These are phyloP conservation scores for Gossypium armourianum DNA, from an alignment of 441 rosid species.

Conservation along the genomic window DNA sequence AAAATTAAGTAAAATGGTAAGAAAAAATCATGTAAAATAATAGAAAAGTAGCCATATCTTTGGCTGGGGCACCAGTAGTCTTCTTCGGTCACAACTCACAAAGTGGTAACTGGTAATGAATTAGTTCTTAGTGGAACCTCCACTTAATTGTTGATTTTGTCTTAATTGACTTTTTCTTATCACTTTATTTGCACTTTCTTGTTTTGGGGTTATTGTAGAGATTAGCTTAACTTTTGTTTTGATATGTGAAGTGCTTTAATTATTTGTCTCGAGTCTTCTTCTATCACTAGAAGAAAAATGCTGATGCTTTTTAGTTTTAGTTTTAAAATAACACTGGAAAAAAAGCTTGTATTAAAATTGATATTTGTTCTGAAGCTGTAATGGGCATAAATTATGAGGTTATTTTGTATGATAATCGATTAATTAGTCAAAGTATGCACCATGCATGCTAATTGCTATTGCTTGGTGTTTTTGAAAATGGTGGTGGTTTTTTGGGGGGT, in stretches of 20 bases:
- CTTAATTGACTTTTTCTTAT: neutral
- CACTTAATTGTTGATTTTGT: neutral
- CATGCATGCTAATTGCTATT: neutral
- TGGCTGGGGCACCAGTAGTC: neutral
- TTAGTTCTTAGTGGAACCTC: neutral
- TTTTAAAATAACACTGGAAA: neutral
- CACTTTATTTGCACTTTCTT: neutral
- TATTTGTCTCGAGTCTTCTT: neutral
- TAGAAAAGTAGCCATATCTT: neutral
- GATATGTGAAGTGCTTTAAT: neutral
- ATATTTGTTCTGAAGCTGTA: neutral
- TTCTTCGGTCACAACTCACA: neutral
- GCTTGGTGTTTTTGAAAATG: no score
- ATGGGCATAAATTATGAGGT: neutral
- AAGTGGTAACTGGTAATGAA: neutral
- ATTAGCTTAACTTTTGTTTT: neutral
- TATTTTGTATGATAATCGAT: neutral
- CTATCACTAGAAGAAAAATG: neutral
- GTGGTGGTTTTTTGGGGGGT: neutral
- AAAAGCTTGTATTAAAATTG: neutral
- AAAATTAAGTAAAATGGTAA: neutral
- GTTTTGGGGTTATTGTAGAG: neutral
- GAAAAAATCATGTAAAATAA: neutral
- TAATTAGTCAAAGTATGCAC: neutral
- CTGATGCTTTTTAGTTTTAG: neutral